Evolutionary conservation across 257 asterid genomes (phyloP).

Genomic region (Solanum medicagineum): DNA sequence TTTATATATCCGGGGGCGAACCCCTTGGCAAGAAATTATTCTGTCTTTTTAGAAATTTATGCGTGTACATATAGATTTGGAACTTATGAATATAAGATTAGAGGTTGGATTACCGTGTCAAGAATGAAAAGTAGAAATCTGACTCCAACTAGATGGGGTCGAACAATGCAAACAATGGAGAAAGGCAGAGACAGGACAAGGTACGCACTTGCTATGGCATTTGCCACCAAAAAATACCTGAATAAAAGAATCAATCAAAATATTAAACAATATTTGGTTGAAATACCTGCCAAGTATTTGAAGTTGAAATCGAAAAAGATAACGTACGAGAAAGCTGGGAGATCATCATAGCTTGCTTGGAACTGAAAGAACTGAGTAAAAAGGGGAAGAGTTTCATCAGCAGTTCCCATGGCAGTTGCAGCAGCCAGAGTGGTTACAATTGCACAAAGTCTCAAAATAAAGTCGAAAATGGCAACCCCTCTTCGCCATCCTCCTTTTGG

Average conservation of each 20-base stretch:
- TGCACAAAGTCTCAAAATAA: constrained; percentile 53
- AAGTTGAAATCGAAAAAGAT: background rate
- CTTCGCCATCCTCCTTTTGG: constrained; percentile 32
- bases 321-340: constrained; percentile 64
- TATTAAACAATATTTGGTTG: background rate
- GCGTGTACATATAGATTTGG: too few species aligned
- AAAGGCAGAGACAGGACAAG: constrained; percentile 72
- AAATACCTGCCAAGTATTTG: background rate
- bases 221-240: constrained; percentile 69
- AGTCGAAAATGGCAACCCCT: constrained; percentile 64
- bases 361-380: constrained; percentile 79
- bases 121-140: constrained; percentile 61
- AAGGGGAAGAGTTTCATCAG: constrained; percentile 71
- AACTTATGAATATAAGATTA: too few species aligned
- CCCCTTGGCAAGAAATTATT: too few species aligned
- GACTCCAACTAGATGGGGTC: constrained; percentile 43
- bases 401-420: constrained; percentile 67
- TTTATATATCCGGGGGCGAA: too few species aligned
- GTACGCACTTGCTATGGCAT: constrained; percentile 64
- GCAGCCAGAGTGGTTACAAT: constrained; percentile 58
- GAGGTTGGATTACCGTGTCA: constrained; percentile 34
- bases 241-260: too few species aligned
- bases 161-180: constrained; percentile 70
- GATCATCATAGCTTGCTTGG: constrained; percentile 71
- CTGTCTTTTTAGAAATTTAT: too few species aligned